A percentile compares a stretch with the other conserved stretches of the same genome.
Conservation (phyloP, 257 asterid species). For the Nicotiana knightiana region DNA sequence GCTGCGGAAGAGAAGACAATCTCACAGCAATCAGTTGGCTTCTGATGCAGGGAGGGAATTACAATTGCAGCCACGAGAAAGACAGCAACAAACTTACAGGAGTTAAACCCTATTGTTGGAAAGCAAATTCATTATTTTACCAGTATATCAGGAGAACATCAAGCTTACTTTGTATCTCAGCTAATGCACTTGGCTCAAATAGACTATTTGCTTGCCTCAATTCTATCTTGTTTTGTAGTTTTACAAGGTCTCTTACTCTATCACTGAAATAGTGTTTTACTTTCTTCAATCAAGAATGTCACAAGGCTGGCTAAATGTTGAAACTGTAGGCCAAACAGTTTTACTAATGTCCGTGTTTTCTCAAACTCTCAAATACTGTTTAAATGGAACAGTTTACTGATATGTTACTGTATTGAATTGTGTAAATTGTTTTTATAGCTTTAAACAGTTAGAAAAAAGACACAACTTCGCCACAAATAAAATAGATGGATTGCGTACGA, state of each 20-base stretch:
- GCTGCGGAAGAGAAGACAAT: constrained; percentile 10
- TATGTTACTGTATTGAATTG: not conserved
- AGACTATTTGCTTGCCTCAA: not conserved
- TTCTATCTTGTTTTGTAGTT: not conserved
- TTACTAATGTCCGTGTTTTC: not conserved
- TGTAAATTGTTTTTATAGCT: not conserved
- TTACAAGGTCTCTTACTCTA: not conserved
- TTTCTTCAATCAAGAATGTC: not conserved
- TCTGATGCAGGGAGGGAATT: constrained; percentile 12
- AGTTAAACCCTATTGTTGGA: not conserved
- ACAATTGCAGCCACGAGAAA: not conserved
- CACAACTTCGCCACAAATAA: not conserved
- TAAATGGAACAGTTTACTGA: not conserved
- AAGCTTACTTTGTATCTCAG: not conserved
- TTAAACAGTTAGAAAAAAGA: not conserved
- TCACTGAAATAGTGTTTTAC: not conserved
- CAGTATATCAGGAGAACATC: not conserved
- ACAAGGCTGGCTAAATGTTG: not conserved
- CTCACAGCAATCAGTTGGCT: not conserved
- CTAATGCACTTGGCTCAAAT: not conserved
- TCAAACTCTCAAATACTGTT: not conserved
- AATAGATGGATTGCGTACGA: not conserved
- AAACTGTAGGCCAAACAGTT: not conserved
- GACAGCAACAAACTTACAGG: not conserved
- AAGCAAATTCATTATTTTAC: not conserved